Conservation (phyloP, 1,284 basidiomycete genomes). For the Erythrobasidium hasegawianum region DNA sequence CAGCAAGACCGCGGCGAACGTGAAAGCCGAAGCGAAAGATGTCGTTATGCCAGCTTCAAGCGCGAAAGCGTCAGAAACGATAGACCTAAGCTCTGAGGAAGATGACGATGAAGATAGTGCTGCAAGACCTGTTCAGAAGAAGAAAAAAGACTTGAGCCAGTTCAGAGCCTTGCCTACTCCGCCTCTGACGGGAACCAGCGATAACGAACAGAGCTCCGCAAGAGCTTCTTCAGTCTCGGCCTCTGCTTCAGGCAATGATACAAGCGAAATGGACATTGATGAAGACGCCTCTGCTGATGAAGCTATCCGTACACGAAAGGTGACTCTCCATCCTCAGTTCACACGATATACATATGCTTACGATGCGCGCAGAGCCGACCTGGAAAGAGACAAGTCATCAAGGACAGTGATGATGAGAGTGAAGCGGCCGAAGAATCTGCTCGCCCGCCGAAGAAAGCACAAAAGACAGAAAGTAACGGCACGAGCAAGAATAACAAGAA, state of each 20-base stretch:
- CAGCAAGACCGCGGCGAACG: neutral
- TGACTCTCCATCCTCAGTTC: neutral
- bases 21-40: neutral
- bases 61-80: constrained; percentile 10
- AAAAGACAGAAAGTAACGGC: neutral
- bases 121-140: constrained; percentile 9
- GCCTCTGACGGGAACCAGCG: neutral
- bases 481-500: neutral
- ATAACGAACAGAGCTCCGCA: constrained; percentile 12
- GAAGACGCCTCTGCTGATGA: neutral
- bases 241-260: neutral
- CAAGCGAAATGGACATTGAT: constrained; percentile 23
- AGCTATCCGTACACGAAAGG: constrained; percentile 1
- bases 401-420: constrained; percentile 21
- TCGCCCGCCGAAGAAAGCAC: neutral
- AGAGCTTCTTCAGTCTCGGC: neutral
- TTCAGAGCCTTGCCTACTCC: constrained; percentile 2
- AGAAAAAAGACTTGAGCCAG: constrained; percentile 33
- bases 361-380: neutral
- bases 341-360: neutral
- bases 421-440: constrained; percentile 11
- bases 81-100: constrained; percentile 39
- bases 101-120: constrained; percentile 35
- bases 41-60: neutral
- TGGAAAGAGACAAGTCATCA: constrained; percentile 3